Conservation (phyloP, 2,329 filamentous ascomycete genomes). For the Tolypocladium album region DNA sequence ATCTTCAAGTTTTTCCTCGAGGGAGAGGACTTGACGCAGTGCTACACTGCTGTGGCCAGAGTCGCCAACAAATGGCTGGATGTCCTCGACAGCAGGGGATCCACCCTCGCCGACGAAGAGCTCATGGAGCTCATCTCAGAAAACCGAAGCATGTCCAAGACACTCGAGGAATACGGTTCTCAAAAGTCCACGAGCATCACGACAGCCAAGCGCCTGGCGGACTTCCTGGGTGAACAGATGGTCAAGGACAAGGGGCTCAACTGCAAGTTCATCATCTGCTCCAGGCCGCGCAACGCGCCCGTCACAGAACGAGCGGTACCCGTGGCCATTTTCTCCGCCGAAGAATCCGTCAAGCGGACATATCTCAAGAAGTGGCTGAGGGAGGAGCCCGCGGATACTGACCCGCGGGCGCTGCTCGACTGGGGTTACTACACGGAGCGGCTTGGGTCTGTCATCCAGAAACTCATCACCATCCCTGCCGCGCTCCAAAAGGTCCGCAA, state of each 20-base stretch:
- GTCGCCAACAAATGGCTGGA: constrained; percentile 96
- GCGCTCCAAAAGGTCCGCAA: constrained; percentile 92
- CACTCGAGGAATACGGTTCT: constrained; percentile 84
- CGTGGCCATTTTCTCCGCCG: constrained; percentile 93
- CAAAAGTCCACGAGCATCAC: constrained; percentile 99
- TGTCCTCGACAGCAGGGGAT: constrained; percentile 78
- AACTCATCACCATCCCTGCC: constrained; percentile 95
- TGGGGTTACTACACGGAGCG: constrained; percentile 98
- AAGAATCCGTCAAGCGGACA: constrained; percentile 73
- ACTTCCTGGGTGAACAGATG: constrained; percentile 97
- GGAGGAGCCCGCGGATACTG: constrained; percentile 83
- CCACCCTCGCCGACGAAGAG: constrained; percentile 88
- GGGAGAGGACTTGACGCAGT: constrained; percentile 75
- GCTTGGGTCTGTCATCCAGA: constrained; percentile 94
- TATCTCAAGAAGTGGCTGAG: constrained; percentile 94
- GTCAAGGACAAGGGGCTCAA: constrained; percentile 98
- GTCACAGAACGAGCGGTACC: constrained; percentile 92
- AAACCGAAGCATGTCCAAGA: constrained; percentile 97
- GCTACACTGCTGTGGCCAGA: constrained; percentile 83
- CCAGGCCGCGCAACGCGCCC: constrained; percentile 73
- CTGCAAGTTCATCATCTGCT: constrained; percentile 98
- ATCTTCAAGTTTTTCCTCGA: constrained; percentile 99
- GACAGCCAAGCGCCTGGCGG: constrained; percentile 84
- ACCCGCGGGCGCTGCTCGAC: constrained; percentile 81
- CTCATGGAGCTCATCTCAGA: constrained; percentile 99